Evolutionary conservation across 2,329 filamentous ascomycete genomes (phyloP).

Genomic region (Aspergillus texensis): DNA sequence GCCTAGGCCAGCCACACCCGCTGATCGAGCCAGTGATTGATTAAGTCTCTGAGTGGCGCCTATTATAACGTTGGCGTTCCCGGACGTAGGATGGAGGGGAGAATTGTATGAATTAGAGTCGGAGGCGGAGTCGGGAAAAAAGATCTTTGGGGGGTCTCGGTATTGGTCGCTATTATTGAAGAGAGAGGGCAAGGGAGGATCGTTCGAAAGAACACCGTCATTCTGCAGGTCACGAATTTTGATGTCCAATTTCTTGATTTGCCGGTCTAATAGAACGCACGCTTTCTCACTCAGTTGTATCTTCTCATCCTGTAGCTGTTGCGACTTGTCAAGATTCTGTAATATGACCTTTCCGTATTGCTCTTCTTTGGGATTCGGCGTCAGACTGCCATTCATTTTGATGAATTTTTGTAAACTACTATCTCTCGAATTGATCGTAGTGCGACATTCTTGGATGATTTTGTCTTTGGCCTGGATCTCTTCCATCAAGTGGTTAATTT

Average conservation of each 20-base stretch:
- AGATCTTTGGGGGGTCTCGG: conserved; percentile 50
- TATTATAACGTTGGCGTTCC: conserved; percentile 57
- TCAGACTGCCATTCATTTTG: conserved; percentile 63
- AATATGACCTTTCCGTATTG: conserved; percentile 60
- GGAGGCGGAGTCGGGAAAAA: conserved; percentile 51
- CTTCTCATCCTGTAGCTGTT: conserved; percentile 65
- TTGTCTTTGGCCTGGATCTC: conserved; percentile 68
- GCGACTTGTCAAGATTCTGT: conserved; percentile 60
- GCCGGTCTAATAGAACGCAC: conserved; percentile 61
- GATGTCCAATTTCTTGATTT: conserved; percentile 64
- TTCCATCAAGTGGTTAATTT: conserved; percentile 67
- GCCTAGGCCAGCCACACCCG: conserved; percentile 43
- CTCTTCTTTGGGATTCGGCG: conserved; percentile 66
- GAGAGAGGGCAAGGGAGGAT: conserved; percentile 62
- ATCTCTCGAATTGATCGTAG: conserved; percentile 62
- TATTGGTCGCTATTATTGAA: conserved; percentile 52
- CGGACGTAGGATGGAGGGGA: conserved; percentile 58
- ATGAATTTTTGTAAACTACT: conserved; percentile 67
- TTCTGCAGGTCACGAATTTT: conserved; percentile 62
- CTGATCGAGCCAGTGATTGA: conserved; percentile 35
- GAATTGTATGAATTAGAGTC: conserved; percentile 46
- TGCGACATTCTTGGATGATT: conserved; percentile 59
- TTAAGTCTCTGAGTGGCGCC: conserved; percentile 55
- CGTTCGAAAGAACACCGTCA: conserved; percentile 61
- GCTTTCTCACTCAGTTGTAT: conserved; percentile 63